Evolutionary conservation across 768 basidiomycete genomes (phyloP).

Genomic region (Boletus rex-veris): DNA sequence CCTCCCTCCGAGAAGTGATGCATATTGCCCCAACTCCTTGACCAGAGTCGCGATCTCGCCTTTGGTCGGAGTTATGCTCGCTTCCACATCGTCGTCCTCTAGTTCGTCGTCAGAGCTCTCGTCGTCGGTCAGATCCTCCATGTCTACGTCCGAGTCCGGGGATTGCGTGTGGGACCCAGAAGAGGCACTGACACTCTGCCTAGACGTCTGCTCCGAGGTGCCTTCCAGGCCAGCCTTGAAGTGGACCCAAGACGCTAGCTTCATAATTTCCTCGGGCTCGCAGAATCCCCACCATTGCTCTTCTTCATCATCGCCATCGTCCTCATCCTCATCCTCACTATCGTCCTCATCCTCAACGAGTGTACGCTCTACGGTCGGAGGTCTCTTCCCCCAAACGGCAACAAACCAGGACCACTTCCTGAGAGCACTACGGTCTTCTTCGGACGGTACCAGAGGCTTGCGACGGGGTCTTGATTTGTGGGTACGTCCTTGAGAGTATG

Average conservation of each 20-base stretch:
- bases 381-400: conserved; percentile 66
- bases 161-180: neutral
- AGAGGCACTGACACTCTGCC: neutral
- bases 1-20: conserved; percentile 59
- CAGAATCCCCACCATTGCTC: conserved; percentile 79
- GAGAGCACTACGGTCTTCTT: conserved; percentile 50
- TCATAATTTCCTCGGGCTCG: conserved; percentile 59
- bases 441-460: conserved; percentile 38
- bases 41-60: conserved; percentile 45
- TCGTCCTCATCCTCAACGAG: conserved; percentile 21
- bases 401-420: conserved; percentile 74
- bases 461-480: conserved; percentile 37
- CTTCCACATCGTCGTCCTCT: conserved; percentile 2
- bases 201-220: conserved; percentile 7
- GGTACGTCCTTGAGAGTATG: conserved; percentile 23
- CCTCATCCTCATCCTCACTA: conserved; percentile 31
- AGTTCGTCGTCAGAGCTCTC: conserved; percentile 4
- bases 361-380: conserved; percentile 30
- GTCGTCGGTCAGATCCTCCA: conserved; percentile 14
- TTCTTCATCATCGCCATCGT: conserved; percentile 11
- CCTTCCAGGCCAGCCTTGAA: conserved; percentile 43
- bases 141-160: conserved; percentile 16
- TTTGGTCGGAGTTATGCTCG: conserved; percentile 18
- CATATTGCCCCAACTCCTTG: conserved; percentile 55
- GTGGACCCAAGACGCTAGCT: conserved; percentile 63